Percentiles rank a stretch among this genome's conserved stretches.
Conservation (phyloP, 805 yeast species). For the Maudiozyma barnettii region DNA sequence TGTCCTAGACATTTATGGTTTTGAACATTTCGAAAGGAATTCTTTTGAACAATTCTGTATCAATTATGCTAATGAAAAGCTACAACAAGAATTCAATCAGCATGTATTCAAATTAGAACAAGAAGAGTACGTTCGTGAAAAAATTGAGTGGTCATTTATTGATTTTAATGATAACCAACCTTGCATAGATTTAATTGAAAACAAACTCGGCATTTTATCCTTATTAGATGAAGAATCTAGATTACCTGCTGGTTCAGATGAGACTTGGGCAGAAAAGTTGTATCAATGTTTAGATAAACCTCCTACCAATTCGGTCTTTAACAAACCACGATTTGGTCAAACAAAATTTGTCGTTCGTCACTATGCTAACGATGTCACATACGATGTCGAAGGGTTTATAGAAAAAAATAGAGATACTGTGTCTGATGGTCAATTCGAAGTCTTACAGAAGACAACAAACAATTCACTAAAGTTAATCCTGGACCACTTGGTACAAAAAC, state of each 20-base stretch:
- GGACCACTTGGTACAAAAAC: constrained; percentile 45
- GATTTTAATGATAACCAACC: constrained; percentile 96
- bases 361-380: constrained; percentile 89
- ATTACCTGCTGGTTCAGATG: constrained; percentile 87
- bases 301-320: constrained; percentile 68
- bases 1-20: constrained; percentile 94
- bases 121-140: constrained; percentile 86
- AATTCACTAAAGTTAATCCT: constrained; percentile 56
- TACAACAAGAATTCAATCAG: constrained; percentile 95
- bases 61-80: constrained; percentile 92
- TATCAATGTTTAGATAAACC: constrained; percentile 75
- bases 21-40: constrained; percentile 89
- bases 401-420: constrained; percentile 97
- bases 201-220: constrained; percentile 76
- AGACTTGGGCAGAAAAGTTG: constrained; percentile 85
- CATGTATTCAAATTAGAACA: constrained; percentile 96
- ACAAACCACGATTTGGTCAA: constrained; percentile 91
- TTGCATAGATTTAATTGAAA: constrained; percentile 86
- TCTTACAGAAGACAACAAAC: constrained; percentile 61
- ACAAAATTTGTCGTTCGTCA: constrained; percentile 83
- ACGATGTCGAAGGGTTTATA: constrained; percentile 88
- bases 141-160: constrained; percentile 94
- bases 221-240: constrained; percentile 92
- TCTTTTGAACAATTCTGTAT: constrained; percentile 97
- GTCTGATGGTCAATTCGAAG: constrained; percentile 88